Evolutionary conservation across 345 rosid genomes (phyloP).

Genomic region (Conringia planisiliqua): DNA sequence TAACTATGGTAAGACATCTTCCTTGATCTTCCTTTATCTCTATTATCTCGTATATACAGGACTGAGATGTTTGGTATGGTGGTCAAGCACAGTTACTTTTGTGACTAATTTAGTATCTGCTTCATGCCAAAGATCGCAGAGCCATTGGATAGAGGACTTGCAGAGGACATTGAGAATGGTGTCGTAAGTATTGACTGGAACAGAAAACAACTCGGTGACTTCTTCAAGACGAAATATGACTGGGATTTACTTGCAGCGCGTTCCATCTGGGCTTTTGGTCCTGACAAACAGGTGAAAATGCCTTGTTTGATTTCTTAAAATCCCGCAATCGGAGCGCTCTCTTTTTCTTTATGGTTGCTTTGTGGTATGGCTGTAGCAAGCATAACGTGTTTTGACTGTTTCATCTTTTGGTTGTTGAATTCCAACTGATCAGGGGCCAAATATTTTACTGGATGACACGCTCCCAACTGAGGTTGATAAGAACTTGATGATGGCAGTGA

Average conservation of each 20-base stretch:
- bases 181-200: constrained; percentile 91
- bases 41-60: background rate
- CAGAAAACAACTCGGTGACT: constrained; percentile 82
- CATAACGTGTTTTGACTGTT: constrained; percentile 10
- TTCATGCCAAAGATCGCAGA: constrained; percentile 73
- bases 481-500: constrained; percentile 72
- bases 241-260: constrained; percentile 99
- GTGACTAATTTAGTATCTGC: constrained; percentile 13
- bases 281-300: constrained; percentile 80
- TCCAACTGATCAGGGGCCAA: constrained; percentile 66
- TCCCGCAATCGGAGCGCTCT: background rate
- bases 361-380: background rate
- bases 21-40: constrained; percentile 13
- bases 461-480: constrained; percentile 95
- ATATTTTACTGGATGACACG: constrained; percentile 87
- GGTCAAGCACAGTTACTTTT: constrained; percentile 1
- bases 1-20: constrained; percentile 70
- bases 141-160: constrained; percentile 95
- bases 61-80: constrained; percentile 8
- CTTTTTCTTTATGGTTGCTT: constrained; percentile 11
- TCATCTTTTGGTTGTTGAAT: constrained; percentile 5
- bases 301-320: background rate
- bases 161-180: constrained; percentile 90
- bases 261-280: constrained; percentile 99
- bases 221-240: constrained; percentile 86